Conservation (phyloP, 2,329 filamentous ascomycete species). For the Neurospora sp. region DNA sequence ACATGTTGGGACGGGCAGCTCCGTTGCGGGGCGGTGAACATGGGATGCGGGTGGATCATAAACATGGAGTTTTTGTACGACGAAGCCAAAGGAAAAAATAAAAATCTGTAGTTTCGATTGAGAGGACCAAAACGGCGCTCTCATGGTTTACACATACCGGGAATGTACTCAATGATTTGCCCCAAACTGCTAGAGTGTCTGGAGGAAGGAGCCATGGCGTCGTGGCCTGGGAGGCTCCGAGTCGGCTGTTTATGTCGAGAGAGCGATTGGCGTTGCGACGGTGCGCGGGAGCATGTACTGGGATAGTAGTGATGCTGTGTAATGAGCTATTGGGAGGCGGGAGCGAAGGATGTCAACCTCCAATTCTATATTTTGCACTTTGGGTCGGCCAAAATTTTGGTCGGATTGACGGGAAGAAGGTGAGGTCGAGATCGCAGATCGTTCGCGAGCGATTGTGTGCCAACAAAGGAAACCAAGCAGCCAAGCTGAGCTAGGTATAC, state of each 20-base stretch:
- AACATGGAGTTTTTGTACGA: background rate
- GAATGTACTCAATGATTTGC: slow-evolving; percentile 92
- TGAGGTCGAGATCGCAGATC: background rate
- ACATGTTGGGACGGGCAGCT: slow-evolving; percentile 11
- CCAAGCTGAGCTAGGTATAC: background rate
- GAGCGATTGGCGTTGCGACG: background rate
- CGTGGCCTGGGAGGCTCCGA: slow-evolving; percentile 8
- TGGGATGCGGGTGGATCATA: slow-evolving; percentile 5
- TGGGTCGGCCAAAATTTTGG: background rate
- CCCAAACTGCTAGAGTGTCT: slow-evolving; percentile 53
- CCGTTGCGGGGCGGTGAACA: slow-evolving; percentile 8
- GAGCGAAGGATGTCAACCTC: background rate
- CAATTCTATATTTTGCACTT: background rate
- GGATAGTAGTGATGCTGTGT: background rate
- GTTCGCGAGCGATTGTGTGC: background rate
- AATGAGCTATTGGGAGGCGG: background rate
- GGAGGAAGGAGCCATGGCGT: slow-evolving; percentile 40
- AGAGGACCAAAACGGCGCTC: background rate
- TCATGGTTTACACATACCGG: slow-evolving; percentile 50
- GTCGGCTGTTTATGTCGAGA: background rate
- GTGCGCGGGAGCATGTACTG: background rate
- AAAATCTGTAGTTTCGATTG: background rate
- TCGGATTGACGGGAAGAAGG: background rate
- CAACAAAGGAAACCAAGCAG: background rate
- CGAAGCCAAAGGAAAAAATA: background rate